These are phyloP conservation scores for Xerocomus brunneocitrinus DNA, from an alignment of 768 basidiomycete species.

Conservation along the genomic window DNA sequence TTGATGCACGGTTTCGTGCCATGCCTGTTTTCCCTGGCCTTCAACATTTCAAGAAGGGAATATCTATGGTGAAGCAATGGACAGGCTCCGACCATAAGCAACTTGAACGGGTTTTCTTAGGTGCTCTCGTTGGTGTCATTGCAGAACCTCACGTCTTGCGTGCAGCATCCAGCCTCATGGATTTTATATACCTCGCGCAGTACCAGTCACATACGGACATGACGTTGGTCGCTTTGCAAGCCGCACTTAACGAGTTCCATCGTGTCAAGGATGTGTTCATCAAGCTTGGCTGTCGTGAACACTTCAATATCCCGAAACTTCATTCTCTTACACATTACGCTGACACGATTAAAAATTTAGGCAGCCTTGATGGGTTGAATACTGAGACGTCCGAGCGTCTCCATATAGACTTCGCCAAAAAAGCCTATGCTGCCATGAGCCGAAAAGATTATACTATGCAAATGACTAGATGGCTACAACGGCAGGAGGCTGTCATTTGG, in stretches of 20 bases:
- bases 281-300: background rate
- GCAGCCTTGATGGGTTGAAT: background rate
- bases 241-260: background rate
- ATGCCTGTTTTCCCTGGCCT: background rate
- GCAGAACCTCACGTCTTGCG: background rate
- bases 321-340: background rate
- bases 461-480: too few relatives aligned
- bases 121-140: background rate
- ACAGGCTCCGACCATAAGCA: conserved; percentile 1
- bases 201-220: background rate
- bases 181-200: background rate
- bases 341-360: background rate
- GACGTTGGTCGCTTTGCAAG: background rate
- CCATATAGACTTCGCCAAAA: background rate
- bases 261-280: background rate
- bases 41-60: background rate
- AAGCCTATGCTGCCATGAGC: background rate
- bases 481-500: too few relatives aligned
- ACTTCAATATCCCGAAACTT: background rate
- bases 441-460: background rate
- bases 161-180: background rate
- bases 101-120: background rate
- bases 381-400: background rate
- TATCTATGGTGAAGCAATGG: background rate
- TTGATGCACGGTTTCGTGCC: background rate